Conservation (phyloP, 139 green algal species). For the Chlamydomonas schloesseri region DNA sequence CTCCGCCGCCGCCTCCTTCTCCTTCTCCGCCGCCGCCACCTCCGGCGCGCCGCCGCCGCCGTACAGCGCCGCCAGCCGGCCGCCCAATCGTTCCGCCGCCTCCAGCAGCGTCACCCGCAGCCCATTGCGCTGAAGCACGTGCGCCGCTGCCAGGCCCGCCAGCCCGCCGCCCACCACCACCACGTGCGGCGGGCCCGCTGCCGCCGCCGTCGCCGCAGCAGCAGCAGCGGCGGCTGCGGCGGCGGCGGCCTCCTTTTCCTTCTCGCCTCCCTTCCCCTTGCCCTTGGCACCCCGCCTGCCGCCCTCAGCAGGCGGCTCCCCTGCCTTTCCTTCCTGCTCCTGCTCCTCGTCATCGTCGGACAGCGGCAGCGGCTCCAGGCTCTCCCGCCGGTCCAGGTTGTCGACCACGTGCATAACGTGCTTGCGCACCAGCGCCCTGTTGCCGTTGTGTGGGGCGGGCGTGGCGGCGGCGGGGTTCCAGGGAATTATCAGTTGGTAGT, state of each 20-base stretch:
- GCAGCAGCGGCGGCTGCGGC: too few species aligned
- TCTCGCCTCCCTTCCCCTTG: neutral
- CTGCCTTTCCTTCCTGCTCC: neutral
- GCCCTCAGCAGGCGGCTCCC: neutral
- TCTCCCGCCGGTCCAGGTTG: slow-evolving; percentile 46
- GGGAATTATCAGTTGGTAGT: neutral
- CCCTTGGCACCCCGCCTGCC: neutral
- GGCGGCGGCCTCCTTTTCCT: neutral
- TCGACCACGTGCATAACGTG: slow-evolving; percentile 66
- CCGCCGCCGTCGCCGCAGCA: too few species aligned
- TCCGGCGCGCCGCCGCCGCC: slow-evolving; percentile 61
- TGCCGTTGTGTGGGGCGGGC: too few species aligned
- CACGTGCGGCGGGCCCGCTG: slow-evolving; percentile 60
- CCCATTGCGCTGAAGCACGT: slow-evolving; percentile 72
- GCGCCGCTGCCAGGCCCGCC: slow-evolving; percentile 83
- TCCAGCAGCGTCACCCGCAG: slow-evolving; percentile 86
- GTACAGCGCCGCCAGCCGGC: slow-evolving; percentile 90
- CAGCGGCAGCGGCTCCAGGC: slow-evolving; percentile 40
- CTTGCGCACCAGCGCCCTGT: slow-evolving; percentile 55
- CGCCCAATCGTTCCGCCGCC: slow-evolving; percentile 82
- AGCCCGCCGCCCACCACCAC: slow-evolving; percentile 87
- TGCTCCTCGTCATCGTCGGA: slow-evolving; percentile 35
- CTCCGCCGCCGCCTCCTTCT: neutral
- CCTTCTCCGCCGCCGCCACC: neutral
- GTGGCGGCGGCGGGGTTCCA: neutral